Base-by-base conservation (phyloP, 1,284 basidiomycete genomes). In the Lentinus polychrous region DNA sequence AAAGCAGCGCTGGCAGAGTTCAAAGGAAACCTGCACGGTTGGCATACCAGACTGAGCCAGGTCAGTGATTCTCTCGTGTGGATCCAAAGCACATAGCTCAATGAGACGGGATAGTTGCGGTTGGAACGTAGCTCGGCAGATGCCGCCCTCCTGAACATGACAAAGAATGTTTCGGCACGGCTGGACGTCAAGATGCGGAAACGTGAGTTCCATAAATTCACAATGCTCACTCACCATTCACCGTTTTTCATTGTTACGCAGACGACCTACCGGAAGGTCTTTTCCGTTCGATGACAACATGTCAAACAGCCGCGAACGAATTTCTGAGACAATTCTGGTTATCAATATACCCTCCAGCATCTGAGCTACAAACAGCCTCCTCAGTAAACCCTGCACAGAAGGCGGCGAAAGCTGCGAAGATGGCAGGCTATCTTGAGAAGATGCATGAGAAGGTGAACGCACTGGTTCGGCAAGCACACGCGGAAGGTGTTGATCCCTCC, bases 321-420 rank as follows among this genome's bases (percentile, higher is more conserved):
- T 97, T 98, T 64, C 73, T 99, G 8, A 81, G 95, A 8, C 95
- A 98, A 62, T 98, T 94, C 62, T 99, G 94, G 94, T 77, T 86
- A 8, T 79, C 92, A 0, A 78, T 91, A 44, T 86, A 94, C 49
- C 94, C 94, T 1, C 79, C 87, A 1, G 67, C 78, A 0, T 71
- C 75, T 15, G 83, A 90, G 31, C 60, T 75, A 14, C 74, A 74
- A 52, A 70, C 72, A 0, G 60, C 76, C 1, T 64, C 69, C 2
- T 56, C 68, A 1, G 64, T 75, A 6, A 80, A 79, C 1, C 71
- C 78, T 8, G 74, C 77, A 2, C 83, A 90, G 62, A 83, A 84
- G 56, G 76, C 78, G 0, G 74, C 78, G 2, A 91, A 91, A 60
- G 86, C 85, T 0, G 76, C 79, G 6, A 93, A 90, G 67, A 95